Conservation (phyloP, 2,329 filamentous ascomycete species). For the Paecilomyces fulvus region DNA sequence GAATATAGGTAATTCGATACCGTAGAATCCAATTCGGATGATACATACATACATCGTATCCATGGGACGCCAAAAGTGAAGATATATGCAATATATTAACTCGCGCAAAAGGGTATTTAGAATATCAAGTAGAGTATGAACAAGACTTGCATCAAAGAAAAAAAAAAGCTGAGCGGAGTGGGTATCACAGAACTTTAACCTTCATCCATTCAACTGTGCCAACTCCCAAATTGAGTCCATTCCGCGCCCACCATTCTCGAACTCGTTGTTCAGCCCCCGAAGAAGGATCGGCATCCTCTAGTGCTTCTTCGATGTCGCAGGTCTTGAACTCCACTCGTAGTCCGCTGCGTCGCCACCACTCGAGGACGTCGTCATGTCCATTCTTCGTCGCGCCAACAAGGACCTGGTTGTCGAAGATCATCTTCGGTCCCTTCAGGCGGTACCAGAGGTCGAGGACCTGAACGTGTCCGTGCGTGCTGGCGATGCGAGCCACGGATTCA, state of each 20-base stretch:
- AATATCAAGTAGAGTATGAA: neutral
- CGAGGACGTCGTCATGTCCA: conserved; percentile 72
- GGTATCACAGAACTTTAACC: conserved; percentile 56
- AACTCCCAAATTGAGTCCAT: conserved; percentile 71
- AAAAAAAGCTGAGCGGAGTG: neutral
- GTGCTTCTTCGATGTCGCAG: conserved; percentile 88
- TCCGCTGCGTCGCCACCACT: conserved; percentile 77
- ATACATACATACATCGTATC: neutral
- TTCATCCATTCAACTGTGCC: conserved; percentile 88
- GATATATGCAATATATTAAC: neutral
- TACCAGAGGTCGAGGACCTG: conserved; percentile 78
- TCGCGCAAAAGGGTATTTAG: neutral
- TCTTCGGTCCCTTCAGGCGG: conserved; percentile 61
- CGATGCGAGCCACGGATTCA: conserved; percentile 74
- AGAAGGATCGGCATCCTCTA: conserved; percentile 67
- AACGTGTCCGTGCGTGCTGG: conserved; percentile 76
- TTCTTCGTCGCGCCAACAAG: conserved; percentile 81
- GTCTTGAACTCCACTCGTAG: conserved; percentile 85
- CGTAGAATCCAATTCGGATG: too few relatives aligned
- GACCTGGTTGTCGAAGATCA: conserved; percentile 76
- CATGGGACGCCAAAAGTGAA: neutral
- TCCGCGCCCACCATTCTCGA: conserved; percentile 77
- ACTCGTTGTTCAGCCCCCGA: conserved; percentile 63
- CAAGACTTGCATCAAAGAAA: neutral
- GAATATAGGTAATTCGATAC: too few relatives aligned